Conservation (phyloP, 805 yeast species). For the Nematodospora valgi region DNA sequence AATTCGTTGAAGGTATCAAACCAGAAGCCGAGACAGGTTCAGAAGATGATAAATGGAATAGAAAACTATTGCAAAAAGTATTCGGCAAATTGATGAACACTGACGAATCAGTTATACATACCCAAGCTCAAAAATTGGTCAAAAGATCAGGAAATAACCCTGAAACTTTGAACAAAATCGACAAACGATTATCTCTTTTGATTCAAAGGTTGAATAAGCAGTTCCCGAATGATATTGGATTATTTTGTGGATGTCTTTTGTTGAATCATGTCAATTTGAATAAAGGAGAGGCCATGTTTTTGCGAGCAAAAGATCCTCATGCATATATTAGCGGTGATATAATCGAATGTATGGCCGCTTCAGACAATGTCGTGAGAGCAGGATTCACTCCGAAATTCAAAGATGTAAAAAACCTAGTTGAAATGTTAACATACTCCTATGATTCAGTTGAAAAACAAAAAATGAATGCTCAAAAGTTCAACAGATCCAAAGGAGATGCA, state of each 20-base stretch:
- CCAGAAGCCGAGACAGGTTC: conserved; percentile 46
- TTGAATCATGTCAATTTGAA: conserved; percentile 81
- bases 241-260: conserved; percentile 92
- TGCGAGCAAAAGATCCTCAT: conserved; percentile 96
- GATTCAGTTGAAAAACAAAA: conserved; percentile 92
- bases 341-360: conserved; percentile 99
- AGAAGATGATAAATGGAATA: conserved; percentile 54
- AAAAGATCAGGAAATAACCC: conserved; percentile 60
- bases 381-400: conserved; percentile 99
- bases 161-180: conserved; percentile 47
- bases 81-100: conserved; percentile 86
- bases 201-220: conserved; percentile 77
- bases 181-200: conserved; percentile 60
- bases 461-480: conserved; percentile 63
- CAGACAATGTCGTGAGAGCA: conserved; percentile 96
- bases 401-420: conserved; percentile 86
- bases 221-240: conserved; percentile 91
- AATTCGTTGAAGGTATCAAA: conserved; percentile 50
- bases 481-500: conserved; percentile 65
- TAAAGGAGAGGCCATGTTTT: conserved; percentile 94
- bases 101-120: conserved; percentile 52
- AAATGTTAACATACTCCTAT: conserved; percentile 84
- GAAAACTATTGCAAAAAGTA: conserved; percentile 64
- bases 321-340: conserved; percentile 97
- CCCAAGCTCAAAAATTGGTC: conserved; percentile 63